Percentiles rank a stretch among this genome's conserved stretches.
These are phyloP conservation scores for Teunomyces gatunensis DNA, from an alignment of 805 yeast species.

Conservation along the genomic window DNA sequence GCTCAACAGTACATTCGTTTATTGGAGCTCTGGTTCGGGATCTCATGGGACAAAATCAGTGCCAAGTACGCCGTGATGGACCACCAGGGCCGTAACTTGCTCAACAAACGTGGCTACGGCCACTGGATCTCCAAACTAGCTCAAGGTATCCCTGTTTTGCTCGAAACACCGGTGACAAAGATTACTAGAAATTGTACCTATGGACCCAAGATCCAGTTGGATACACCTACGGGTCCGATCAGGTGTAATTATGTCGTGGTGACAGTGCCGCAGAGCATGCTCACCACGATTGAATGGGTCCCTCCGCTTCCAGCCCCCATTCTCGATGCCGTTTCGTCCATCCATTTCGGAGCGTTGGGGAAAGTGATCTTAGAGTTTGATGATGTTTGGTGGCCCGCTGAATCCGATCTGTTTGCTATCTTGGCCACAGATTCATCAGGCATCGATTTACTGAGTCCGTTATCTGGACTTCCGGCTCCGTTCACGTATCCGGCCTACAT, in stretches of 20 bases:
- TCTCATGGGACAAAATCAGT: constrained; percentile 63
- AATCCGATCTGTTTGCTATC: constrained; percentile 44
- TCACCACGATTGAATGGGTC: constrained; percentile 53
- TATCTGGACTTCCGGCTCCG: constrained; percentile 33
- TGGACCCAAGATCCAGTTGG: not conserved
- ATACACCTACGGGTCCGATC: constrained; percentile 10
- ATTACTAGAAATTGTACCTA: constrained; percentile 3
- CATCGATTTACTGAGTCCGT: not conserved
- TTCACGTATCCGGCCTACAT: constrained; percentile 62
- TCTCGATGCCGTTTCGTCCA: constrained; percentile 18
- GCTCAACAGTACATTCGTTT: constrained; percentile 54
- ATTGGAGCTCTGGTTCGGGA: constrained; percentile 79
- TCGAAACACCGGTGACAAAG: constrained; percentile 27
- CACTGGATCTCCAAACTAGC: constrained; percentile 44
- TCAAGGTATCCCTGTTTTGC: constrained; percentile 34
- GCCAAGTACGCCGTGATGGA: constrained; percentile 67
- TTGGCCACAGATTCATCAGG: constrained; percentile 27
- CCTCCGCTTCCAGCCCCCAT: constrained; percentile 55
- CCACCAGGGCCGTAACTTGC: constrained; percentile 77
- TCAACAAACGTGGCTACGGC: constrained; percentile 60
- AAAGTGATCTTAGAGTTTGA: constrained; percentile 44
- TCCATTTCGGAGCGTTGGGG: constrained; percentile 41
- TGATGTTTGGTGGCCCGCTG: constrained; percentile 41
- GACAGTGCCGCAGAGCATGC: constrained; percentile 74
- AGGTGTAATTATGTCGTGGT: constrained; percentile 60